These are phyloP conservation scores for Lactarius indigo DNA, from an alignment of 768 basidiomycete genomes.

Conservation along the genomic window DNA sequence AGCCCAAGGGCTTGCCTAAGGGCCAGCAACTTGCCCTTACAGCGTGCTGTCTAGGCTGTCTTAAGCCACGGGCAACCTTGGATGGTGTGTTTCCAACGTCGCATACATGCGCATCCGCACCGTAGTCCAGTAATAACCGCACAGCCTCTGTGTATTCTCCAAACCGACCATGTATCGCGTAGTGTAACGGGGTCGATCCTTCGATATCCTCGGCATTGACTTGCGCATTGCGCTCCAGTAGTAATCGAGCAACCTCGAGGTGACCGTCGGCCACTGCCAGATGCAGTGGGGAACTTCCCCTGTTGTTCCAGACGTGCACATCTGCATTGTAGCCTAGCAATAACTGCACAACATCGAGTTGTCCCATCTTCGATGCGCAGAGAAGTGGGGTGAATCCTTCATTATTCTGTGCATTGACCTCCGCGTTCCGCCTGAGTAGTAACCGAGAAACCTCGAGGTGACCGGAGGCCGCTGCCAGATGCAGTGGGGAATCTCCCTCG, in stretches of 20 bases:
- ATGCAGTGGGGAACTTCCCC: not conserved
- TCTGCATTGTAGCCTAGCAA: not conserved
- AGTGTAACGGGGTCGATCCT: not conserved
- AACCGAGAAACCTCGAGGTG: not conserved
- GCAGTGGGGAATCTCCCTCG: not conserved
- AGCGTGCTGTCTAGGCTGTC: too few relatives aligned
- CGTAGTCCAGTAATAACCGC: not conserved
- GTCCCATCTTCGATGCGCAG: not conserved
- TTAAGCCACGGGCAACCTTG: too few relatives aligned
- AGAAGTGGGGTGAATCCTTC: not conserved
- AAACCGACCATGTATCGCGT: too few relatives aligned
- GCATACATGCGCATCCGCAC: not conserved
- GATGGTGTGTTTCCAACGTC: too few relatives aligned
- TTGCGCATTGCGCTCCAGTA: not conserved
- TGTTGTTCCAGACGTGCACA: not conserved
- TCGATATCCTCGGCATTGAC: not conserved
- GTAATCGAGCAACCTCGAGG: not conserved
- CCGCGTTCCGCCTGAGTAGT: not conserved
- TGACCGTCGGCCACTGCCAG: not conserved
- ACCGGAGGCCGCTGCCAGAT: not conserved
- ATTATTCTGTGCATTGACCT: not conserved
- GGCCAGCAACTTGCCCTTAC: too few relatives aligned
- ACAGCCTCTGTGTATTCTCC: too few relatives aligned
- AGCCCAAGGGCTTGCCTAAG: too few relatives aligned
- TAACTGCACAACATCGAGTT: not conserved